Percentiles rank a stretch among this genome's conserved stretches.
These are phyloP conservation scores for Phytophthora chlamydospora DNA, from an alignment of 352 stramenopile species.

Conservation along the genomic window DNA sequence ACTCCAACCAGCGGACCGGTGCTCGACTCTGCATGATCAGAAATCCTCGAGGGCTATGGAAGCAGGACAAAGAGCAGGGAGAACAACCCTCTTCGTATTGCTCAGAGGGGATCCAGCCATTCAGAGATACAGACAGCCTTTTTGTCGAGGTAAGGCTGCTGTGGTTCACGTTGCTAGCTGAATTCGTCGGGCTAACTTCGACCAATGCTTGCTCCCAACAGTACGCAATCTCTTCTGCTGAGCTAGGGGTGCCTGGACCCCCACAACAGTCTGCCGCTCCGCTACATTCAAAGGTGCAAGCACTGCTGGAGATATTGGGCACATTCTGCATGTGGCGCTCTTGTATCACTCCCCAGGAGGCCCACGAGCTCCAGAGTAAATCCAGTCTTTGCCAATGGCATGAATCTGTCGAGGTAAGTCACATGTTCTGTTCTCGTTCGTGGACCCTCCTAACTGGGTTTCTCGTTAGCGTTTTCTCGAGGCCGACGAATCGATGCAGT, in stretches of 20 bases:
- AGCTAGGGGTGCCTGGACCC: not conserved
- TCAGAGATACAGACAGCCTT: constrained; percentile 28
- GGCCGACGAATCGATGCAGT: constrained; percentile 38
- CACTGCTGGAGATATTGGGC: constrained; percentile 23
- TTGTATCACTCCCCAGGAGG: constrained; percentile 22
- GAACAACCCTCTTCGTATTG: constrained; percentile 2
- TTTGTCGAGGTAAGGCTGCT: constrained; percentile 29
- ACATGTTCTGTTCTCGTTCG: not conserved
- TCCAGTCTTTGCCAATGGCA: constrained; percentile 42
- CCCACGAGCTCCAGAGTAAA: not conserved
- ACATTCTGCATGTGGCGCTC: constrained; percentile 43
- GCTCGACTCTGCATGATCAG: constrained; percentile 36
- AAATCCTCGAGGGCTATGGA: constrained; percentile 32
- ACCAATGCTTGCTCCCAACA: not conserved
- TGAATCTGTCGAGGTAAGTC: constrained; percentile 28
- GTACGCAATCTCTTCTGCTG: constrained; percentile 8
- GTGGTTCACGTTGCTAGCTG: not conserved
- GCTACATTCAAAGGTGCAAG: not conserved
- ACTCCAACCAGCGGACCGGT: not conserved
- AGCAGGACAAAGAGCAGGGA: constrained; percentile 5
- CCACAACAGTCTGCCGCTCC: not conserved
- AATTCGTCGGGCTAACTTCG: constrained; percentile 1
- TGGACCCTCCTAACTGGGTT: constrained; percentile 7
- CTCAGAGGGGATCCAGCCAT: constrained; percentile 8
- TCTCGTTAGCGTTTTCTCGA: constrained; percentile 26